Conservation (phyloP, 805 yeast species). For the Kodamaea restingae region DNA sequence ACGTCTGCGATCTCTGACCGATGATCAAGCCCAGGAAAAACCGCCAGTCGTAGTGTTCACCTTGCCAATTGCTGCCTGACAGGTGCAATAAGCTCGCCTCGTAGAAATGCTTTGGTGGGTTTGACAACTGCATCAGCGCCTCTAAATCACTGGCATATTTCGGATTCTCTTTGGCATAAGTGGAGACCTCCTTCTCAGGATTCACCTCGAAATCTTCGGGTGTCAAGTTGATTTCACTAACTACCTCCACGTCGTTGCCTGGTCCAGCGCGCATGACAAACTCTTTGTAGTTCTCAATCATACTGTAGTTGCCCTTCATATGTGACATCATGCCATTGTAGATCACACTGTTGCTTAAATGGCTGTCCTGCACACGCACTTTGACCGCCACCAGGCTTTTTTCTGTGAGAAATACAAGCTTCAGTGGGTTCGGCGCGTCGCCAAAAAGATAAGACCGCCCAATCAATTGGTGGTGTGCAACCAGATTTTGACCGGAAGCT, state of each 20-base stretch:
- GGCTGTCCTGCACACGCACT: slow-evolving; percentile 15
- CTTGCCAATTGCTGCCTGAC: slow-evolving; percentile 12
- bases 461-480: slow-evolving; percentile 20
- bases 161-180: slow-evolving; percentile 10
- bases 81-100: slow-evolving; percentile 17
- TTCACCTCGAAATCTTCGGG: slow-evolving; percentile 23
- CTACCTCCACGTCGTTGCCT: neutral
- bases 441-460: slow-evolving; percentile 24
- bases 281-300: slow-evolving; percentile 13
- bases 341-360: slow-evolving; percentile 17
- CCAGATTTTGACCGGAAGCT: slow-evolving; percentile 19
- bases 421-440: slow-evolving; percentile 25
- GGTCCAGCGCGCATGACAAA: slow-evolving; percentile 9
- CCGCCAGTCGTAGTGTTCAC: slow-evolving; percentile 28
- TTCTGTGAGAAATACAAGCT: slow-evolving; percentile 27
- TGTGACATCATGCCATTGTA: slow-evolving; percentile 20
- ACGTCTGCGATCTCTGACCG: slow-evolving; percentile 15
- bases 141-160: slow-evolving; percentile 17
- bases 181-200: slow-evolving; percentile 13
- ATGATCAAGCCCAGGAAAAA: slow-evolving; percentile 20
- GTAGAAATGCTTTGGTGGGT: slow-evolving; percentile 22
- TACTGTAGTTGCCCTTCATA: slow-evolving; percentile 8
- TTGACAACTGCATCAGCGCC: slow-evolving; percentile 11
- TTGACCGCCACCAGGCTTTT: slow-evolving; percentile 20
- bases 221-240: slow-evolving; percentile 14